Conservation (phyloP, 176 grass and related monocot species). For the Avena atlantica region DNA sequence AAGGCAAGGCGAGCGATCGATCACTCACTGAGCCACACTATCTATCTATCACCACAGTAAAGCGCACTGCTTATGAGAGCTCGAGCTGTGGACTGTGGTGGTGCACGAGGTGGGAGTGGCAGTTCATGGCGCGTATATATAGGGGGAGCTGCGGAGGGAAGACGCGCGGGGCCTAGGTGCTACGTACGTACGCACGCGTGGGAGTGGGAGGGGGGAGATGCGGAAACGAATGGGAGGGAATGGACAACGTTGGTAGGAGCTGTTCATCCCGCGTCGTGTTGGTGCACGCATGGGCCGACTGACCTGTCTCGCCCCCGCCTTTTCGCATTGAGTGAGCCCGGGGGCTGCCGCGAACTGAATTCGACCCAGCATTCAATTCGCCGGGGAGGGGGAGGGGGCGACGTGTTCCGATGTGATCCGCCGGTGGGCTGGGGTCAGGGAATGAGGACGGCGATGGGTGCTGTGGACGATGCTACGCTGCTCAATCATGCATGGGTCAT, state of each 20-base stretch:
- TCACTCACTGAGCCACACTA: not conserved
- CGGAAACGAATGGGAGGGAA: conserved; percentile 45
- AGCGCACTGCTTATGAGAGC: not conserved
- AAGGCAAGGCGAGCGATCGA: too few species aligned
- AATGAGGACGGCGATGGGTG: not conserved
- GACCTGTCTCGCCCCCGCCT: not conserved
- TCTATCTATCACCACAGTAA: not conserved
- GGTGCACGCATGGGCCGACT: conserved; percentile 11
- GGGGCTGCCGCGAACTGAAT: conserved; percentile 17
- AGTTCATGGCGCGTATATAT: conserved; percentile 45
- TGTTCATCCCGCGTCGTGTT: conserved; percentile 18
- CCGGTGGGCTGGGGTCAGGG: not conserved
- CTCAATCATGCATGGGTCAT: conserved; percentile 30
- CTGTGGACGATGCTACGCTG: conserved; percentile 14
- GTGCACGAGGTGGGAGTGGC: conserved; percentile 34
- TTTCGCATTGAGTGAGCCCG: conserved; percentile 5
- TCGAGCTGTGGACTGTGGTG: conserved; percentile 4
- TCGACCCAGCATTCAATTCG: not conserved
- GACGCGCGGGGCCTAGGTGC: not conserved
- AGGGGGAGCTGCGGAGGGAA: not conserved
- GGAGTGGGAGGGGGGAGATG: not conserved
- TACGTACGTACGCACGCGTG: too few species aligned
- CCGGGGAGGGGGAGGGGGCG: not conserved
- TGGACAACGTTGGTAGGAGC: conserved; percentile 25
- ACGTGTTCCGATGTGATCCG: conserved; percentile 12